phyloP scores from a whole-genome alignment of 441 rosid species.

The Croton setiger region DNA sequence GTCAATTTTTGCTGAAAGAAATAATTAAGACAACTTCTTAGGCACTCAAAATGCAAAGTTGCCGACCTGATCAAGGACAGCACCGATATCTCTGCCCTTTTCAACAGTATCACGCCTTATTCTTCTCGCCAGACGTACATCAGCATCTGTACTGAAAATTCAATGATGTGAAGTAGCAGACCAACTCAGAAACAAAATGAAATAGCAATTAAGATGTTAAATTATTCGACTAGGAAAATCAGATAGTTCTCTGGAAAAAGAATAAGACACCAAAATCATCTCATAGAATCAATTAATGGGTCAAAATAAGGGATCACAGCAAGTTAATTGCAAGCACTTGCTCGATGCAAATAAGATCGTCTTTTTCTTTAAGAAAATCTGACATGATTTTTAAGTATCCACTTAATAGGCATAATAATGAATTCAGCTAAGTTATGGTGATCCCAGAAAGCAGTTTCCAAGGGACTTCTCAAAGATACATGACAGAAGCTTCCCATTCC shows the following conservation, averaged over 20 bases:
- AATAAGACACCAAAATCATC: not conserved
- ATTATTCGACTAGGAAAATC: slow-evolving; percentile 2
- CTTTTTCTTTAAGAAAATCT: not conserved
- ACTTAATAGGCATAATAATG: not conserved
- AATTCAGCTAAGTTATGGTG: slow-evolving; percentile 1
- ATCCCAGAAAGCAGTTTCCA: not conserved
- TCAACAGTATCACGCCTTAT: slow-evolving; percentile 91
- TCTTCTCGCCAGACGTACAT: slow-evolving; percentile 98
- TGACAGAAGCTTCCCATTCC: not conserved
- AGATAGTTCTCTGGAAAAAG: slow-evolving; percentile 9
- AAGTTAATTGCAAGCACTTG: slow-evolving; percentile 5
- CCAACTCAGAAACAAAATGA: slow-evolving; percentile 33
- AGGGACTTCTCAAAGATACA: too few relatives aligned
- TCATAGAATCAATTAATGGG: not conserved
- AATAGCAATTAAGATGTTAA: not conserved
- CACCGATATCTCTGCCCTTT: slow-evolving; percentile 85
- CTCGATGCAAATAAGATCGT: not conserved
- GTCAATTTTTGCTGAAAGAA: slow-evolving; percentile 8
- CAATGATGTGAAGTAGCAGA: slow-evolving; percentile 49
- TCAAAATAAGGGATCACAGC: not conserved
- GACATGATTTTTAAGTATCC: not conserved
- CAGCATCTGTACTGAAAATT: slow-evolving; percentile 93
- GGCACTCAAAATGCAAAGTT: not conserved
- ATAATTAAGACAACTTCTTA: not conserved
- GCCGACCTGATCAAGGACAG: slow-evolving; percentile 93